Conservation (phyloP, 306 rosid species). For the Acacia acuminata region DNA sequence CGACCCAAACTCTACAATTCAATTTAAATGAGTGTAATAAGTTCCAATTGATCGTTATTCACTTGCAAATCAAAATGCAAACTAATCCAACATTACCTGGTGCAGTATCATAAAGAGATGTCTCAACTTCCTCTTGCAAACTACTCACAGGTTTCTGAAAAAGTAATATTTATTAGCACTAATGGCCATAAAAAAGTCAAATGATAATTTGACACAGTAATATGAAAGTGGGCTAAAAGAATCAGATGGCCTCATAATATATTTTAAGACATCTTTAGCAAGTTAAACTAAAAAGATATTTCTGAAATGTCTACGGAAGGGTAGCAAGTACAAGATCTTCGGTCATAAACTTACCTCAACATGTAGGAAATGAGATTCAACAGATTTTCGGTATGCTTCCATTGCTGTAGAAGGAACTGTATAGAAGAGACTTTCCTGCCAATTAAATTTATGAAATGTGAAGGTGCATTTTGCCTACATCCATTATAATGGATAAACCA, state of each 20-base stretch:
- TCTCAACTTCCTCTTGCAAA: constrained; percentile 91
- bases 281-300: constrained; percentile 10
- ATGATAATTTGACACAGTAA: neutral
- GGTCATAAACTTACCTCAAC: constrained; percentile 56
- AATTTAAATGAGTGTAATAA: constrained; percentile 22
- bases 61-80: constrained; percentile 33
- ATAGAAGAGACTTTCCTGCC: constrained; percentile 87
- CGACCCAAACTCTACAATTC: constrained; percentile 52
- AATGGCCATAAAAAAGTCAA: neutral
- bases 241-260: neutral
- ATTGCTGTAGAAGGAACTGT: constrained; percentile 73
- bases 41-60: constrained; percentile 28
- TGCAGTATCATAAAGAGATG: constrained; percentile 67
- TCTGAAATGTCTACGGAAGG: constrained; percentile 11
- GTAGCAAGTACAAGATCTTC: neutral
- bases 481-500: constrained; percentile 2
- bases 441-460: constrained; percentile 35
- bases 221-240: neutral
- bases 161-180: constrained; percentile 24
- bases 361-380: constrained; percentile 74
- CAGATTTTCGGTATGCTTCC: constrained; percentile 80
- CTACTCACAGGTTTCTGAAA: constrained; percentile 75
- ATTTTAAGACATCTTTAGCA: neutral
- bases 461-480: neutral
- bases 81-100: constrained; percentile 57